These are phyloP conservation scores for Nemania sp. DNA, from an alignment of 2,329 filamentous ascomycete genomes.

Conservation along the genomic window DNA sequence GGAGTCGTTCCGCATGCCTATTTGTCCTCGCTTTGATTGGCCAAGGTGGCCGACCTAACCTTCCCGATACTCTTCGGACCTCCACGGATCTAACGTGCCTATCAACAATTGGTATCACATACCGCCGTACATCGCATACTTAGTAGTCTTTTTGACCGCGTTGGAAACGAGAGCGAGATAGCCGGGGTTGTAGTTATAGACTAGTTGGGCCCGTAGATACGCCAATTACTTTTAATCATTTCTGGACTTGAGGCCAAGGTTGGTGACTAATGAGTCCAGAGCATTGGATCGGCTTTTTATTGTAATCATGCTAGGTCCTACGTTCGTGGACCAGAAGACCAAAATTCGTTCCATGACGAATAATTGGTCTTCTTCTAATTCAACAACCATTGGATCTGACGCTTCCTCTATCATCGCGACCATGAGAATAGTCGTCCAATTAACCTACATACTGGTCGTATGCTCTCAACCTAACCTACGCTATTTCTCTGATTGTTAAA, in stretches of 20 bases:
- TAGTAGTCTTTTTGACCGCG: not conserved
- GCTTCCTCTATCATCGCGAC: slow-evolving; percentile 24
- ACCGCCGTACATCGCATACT: not conserved
- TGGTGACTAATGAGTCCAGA: not conserved
- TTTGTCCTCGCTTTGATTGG: not conserved
- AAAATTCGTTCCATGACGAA: slow-evolving; percentile 14
- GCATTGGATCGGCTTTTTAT: slow-evolving; percentile 3
- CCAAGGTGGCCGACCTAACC: not conserved
- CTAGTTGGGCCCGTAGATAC: not conserved
- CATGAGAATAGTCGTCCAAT: slow-evolving; percentile 18
- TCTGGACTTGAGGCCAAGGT: not conserved
- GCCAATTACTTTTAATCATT: not conserved
- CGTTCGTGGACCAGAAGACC: slow-evolving; percentile 4
- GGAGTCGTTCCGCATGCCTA: not conserved
- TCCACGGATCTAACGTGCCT: not conserved
- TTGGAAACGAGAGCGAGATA: not conserved
- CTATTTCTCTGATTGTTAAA: not conserved
- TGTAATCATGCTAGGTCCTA: slow-evolving; percentile 10
- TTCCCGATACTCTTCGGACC: not conserved
- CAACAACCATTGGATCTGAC: slow-evolving; percentile 11
- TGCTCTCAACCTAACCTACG: not conserved
- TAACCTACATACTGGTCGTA: slow-evolving; percentile 7
- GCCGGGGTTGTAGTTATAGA: not conserved
- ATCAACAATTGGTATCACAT: not conserved
- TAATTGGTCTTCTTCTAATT: slow-evolving; percentile 23